Conservation (phyloP, 345 rosid species). For the Arabidopsis arenosa region DNA sequence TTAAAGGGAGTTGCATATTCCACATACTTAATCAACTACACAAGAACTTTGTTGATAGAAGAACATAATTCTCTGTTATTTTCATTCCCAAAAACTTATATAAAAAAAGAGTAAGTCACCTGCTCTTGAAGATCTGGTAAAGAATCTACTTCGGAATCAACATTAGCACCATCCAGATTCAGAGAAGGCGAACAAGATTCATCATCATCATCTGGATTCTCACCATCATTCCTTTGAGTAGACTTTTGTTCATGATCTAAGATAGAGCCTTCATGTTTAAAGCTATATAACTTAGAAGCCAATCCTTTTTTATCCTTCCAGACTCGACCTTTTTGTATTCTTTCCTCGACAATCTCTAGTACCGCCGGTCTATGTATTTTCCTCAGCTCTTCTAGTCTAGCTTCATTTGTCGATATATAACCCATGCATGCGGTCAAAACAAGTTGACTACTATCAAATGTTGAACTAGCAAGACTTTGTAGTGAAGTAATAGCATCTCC, state of each 20-base stretch:
- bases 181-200: constrained; percentile 49
- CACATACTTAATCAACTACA: constrained; percentile 14
- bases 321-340: constrained; percentile 60
- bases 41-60: constrained; percentile 9
- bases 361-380: constrained; percentile 77
- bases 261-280: constrained; percentile 63
- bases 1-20: constrained; percentile 49
- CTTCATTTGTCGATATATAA: constrained; percentile 72
- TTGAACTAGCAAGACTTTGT: constrained; percentile 89
- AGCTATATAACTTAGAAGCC: constrained; percentile 83
- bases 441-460: constrained; percentile 98
- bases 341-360: constrained; percentile 64
- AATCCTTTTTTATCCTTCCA: constrained; percentile 87
- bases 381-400: constrained; percentile 73
- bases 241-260: constrained; percentile 48
- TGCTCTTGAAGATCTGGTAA: constrained; percentile 87
- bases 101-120: constrained; percentile 50
- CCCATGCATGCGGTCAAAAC: constrained; percentile 94
- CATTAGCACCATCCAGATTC: constrained; percentile 51
- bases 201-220: constrained; percentile 42
- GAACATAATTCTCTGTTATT: constrained; percentile 2
- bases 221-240: constrained; percentile 45
- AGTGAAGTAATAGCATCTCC: constrained; percentile 89
- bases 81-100: neutral
- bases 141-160: constrained; percentile 58